phyloP scores from a whole-genome alignment of 495 filamentous ascomycete species.

The Xylaria nigripes region DNA sequence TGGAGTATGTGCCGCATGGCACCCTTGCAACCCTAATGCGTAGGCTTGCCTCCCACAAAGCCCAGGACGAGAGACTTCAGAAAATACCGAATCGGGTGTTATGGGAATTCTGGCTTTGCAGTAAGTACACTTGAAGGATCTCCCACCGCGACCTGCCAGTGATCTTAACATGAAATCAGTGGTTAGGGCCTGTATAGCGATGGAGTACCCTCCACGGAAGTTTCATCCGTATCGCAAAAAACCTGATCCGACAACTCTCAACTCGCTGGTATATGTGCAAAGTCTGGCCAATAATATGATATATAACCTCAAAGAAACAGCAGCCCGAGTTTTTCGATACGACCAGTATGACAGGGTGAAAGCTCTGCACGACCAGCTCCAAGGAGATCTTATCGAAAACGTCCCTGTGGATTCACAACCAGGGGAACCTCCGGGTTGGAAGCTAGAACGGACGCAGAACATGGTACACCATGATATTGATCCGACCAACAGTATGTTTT shows the following conservation, averaged over 20 bases:
- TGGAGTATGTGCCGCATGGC: conserved; percentile 9
- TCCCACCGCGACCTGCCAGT: background rate
- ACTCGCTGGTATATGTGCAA: background rate
- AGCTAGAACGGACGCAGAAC: conserved; percentile 1
- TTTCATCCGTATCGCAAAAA: background rate
- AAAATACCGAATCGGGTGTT: conserved; percentile 9
- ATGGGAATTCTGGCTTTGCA: conserved; percentile 12
- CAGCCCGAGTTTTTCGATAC: background rate
- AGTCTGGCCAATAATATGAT: background rate
- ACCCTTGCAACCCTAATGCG: background rate
- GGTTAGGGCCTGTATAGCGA: conserved; percentile 8
- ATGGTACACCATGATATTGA: conserved; percentile 8
- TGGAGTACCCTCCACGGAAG: conserved; percentile 12
- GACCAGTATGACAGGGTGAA: background rate
- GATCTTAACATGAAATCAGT: conserved; percentile 2
- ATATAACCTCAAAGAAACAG: background rate
- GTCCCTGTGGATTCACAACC: background rate
- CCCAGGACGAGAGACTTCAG: background rate
- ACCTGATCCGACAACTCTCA: background rate
- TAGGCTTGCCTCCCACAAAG: background rate
- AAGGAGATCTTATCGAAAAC: conserved; percentile 2
- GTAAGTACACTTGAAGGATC: background rate
- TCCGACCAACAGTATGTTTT: conserved; percentile 6
- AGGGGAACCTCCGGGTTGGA: background rate
- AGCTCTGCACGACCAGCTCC: background rate